phyloP scores from a whole-genome alignment of 208 protist species.

The Trypanosoma cruzi region DNA sequence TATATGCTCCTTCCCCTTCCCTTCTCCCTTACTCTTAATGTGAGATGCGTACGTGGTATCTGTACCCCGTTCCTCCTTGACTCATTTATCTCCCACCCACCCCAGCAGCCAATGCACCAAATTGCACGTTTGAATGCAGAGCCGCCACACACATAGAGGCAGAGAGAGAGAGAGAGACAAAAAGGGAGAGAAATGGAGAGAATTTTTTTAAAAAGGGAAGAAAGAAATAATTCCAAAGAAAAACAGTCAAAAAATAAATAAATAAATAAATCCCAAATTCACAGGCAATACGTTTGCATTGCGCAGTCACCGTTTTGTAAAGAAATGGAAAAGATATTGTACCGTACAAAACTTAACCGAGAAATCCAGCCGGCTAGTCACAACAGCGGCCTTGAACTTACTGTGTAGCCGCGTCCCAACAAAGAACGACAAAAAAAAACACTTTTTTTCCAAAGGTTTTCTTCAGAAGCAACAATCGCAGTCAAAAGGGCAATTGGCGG shows the following conservation, averaged over 20 bases:
- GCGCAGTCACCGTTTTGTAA: neutral
- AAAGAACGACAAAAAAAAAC: no score
- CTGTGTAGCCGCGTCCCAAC: no score
- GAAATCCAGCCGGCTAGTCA: neutral
- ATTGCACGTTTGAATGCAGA: neutral
- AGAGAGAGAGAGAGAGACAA: neutral
- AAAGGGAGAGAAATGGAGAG: neutral
- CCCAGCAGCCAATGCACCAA: no score
- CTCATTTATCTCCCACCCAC: neutral
- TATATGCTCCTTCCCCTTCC: neutral
- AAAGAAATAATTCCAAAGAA: neutral
- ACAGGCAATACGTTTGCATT: no score
- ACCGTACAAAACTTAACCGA: neutral
- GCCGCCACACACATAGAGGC: neutral
- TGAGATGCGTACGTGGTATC: neutral
- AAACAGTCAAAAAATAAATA: neutral
- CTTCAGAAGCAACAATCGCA: slow-evolving; percentile 91
- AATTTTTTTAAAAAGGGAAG: no score
- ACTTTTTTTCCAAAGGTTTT: neutral
- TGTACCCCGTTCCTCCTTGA: neutral
- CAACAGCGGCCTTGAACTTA: no score
- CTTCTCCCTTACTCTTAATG: neutral
- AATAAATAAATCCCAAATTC: neutral
- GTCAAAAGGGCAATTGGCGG: slow-evolving; percentile 91
- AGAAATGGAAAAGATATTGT: neutral